Percentiles rank a stretch among this genome's conserved stretches.
phyloP scores from a whole-genome alignment of 2,329 filamentous ascomycete genomes.

The Diplodia scrobiculata region DNA sequence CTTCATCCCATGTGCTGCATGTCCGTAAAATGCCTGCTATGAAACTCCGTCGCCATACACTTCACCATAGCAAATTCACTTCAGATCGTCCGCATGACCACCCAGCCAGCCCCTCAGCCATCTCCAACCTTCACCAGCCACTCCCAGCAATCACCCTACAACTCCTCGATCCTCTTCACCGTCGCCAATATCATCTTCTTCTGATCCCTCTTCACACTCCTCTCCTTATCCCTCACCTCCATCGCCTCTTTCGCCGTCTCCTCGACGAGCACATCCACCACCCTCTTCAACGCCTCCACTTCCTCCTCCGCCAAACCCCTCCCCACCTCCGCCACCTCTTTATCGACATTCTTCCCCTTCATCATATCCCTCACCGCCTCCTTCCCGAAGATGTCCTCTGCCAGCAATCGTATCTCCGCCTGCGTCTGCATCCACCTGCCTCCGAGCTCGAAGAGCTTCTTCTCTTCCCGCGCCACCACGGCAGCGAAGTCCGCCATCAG shows the following conservation, averaged over 20 bases:
- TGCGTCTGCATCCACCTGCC: slow-evolving; percentile 37
- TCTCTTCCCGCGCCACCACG: slow-evolving; percentile 33
- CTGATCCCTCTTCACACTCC: slow-evolving; percentile 35
- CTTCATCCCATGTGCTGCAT: background rate
- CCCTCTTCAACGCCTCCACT: slow-evolving; percentile 32
- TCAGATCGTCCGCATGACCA: background rate
- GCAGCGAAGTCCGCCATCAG: slow-evolving; percentile 35
- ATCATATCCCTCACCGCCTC: background rate
- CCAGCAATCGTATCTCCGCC: slow-evolving; percentile 36
- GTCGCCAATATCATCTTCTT: slow-evolving; percentile 4
- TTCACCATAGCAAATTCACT: background rate
- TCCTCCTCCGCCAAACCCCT: slow-evolving; percentile 30
- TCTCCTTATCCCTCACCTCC: slow-evolving; percentile 34
- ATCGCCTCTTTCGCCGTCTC: slow-evolving; percentile 30
- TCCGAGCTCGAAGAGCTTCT: slow-evolving; percentile 34
- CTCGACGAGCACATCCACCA: slow-evolving; percentile 33
- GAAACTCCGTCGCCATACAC: background rate
- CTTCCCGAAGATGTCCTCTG: background rate
- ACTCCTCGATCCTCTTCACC: slow-evolving; percentile 31
- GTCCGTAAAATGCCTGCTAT: background rate
- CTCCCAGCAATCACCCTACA: background rate
- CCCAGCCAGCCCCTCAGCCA: background rate
- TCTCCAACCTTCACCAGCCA: no score
- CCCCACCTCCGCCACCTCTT: background rate
- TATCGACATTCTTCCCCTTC: background rate